Evolutionary conservation across 768 basidiomycete genomes (phyloP).

Genomic region (Podaxis sp.): DNA sequence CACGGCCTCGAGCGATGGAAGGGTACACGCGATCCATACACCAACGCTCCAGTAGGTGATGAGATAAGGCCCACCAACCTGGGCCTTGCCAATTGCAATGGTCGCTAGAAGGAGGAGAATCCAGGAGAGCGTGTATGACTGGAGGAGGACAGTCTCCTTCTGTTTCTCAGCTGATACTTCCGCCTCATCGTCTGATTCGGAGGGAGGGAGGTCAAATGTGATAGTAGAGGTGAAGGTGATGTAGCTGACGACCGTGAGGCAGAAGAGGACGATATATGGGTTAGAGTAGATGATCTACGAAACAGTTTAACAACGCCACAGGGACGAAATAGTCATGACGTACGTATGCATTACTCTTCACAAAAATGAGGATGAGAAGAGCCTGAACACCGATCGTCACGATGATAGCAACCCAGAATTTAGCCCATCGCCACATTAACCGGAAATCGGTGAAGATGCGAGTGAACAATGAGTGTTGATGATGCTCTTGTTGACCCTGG

Average conservation of each 20-base stretch:
- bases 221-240: constrained; percentile 40
- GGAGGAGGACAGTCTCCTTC: constrained; percentile 47
- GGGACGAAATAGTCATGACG: constrained; percentile 24
- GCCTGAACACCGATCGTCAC: constrained; percentile 45
- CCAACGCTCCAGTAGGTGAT: constrained; percentile 51
- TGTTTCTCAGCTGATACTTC: constrained; percentile 33
- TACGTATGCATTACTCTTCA: constrained; percentile 64
- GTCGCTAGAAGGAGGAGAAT: constrained; percentile 51
- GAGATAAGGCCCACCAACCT: constrained; percentile 57
- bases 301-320: background rate
- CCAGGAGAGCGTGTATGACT: constrained; percentile 59
- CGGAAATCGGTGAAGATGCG: constrained; percentile 20
- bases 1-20: constrained; percentile 22
- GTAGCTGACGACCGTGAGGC: constrained; percentile 45
- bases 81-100: constrained; percentile 35
- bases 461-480: constrained; percentile 1
- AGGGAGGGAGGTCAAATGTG: constrained; percentile 26
- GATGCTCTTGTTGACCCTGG: background rate
- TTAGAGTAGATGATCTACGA: constrained; percentile 33
- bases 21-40: constrained; percentile 19
- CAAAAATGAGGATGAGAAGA: constrained; percentile 46
- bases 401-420: constrained; percentile 62
- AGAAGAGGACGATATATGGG: constrained; percentile 48
- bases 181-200: constrained; percentile 16
- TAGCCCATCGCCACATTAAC: constrained; percentile 47